Percentiles rank a stretch among this genome's conserved stretches.
phyloP scores from a whole-genome alignment of 371 early-diverging fungal genomes.

The Rhizomucor pusillus region DNA sequence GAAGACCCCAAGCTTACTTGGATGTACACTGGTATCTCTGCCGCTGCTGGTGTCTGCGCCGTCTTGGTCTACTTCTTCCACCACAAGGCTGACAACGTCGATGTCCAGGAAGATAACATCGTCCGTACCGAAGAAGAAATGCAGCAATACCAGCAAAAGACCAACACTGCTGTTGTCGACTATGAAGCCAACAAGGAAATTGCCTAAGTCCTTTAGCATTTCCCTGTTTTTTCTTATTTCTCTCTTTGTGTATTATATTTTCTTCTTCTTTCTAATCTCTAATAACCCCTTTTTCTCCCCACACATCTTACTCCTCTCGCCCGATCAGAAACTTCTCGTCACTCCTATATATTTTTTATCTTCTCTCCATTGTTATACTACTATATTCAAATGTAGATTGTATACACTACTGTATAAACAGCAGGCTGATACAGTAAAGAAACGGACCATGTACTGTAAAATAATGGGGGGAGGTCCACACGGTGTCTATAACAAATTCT shows the following conservation, averaged over 20 bases:
- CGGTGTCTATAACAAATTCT: too few relatives aligned
- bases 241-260: not conserved
- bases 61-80: conserved; percentile 18
- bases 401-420: conserved; percentile 3
- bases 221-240: not conserved
- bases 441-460: too few relatives aligned
- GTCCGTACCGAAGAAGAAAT: conserved; percentile 7
- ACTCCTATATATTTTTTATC: not conserved
- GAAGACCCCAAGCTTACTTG: conserved; percentile 69
- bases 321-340: not conserved
- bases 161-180: too few relatives aligned
- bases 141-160: conserved; percentile 1
- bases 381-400: not conserved
- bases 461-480: too few relatives aligned
- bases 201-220: too few relatives aligned
- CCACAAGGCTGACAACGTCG: conserved; percentile 14
- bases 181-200: too few relatives aligned
- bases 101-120: conserved; percentile 22
- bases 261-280: not conserved
- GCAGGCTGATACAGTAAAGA: not conserved
- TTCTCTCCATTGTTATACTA: not conserved
- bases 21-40: conserved; percentile 47
- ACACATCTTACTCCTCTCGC: not conserved
- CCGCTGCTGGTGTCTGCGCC: conserved; percentile 14
- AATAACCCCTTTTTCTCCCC: not conserved